Evolutionary conservation across 2,329 filamentous ascomycete genomes (phyloP), one percentile per base, ranked within the genome.

Genomic region (Huntiella decipiens): DNA sequence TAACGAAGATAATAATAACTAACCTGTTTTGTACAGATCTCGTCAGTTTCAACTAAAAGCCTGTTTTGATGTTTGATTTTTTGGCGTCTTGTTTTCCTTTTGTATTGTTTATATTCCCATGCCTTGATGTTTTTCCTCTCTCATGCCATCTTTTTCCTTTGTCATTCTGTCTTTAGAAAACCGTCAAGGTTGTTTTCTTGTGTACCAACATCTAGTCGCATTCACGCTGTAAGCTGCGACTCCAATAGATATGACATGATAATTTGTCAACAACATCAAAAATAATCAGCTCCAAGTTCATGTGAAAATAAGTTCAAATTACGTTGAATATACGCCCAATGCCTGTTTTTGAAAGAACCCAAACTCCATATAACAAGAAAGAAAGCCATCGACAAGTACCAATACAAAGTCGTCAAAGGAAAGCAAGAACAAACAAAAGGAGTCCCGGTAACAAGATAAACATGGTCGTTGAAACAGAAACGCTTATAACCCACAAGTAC

Each of bases 21-120:
- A 36, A 46, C 44, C 17, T 11, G 12, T 11, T 13, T 19, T 28
- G n/a, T 31, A 8, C 47, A 71, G 68, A 71, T 60, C 61, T 71
- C 51, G 68, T 71, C 31, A 45, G 43, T 17, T 45, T 45, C 43
- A 45, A 45, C 37, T 45, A 41, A 42, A 37, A 38, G 8, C 32
- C 13, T 15, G n/a, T 38, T 15, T 32, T 28, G 22, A 28, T 28
- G 22, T 10, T 28, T 28, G 22, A 28, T 28, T 28, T 28, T 28
- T 28, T 4, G 8, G 22, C 22, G 22, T 28, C 22, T 28, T 28
- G 22, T 28, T 28, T 28, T 28, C 22, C 22, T 28, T 28, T 28
- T 8, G 22, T 28, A 28, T 10, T 28, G 22, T 8, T 28, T 28
- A 28, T 28, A 28, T 28, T 28, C 22, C 22, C 22, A 28, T 28